These are phyloP conservation scores for Exophiala alcalophila DNA, from an alignment of 2,329 filamentous ascomycete genomes.

Conservation along the genomic window DNA sequence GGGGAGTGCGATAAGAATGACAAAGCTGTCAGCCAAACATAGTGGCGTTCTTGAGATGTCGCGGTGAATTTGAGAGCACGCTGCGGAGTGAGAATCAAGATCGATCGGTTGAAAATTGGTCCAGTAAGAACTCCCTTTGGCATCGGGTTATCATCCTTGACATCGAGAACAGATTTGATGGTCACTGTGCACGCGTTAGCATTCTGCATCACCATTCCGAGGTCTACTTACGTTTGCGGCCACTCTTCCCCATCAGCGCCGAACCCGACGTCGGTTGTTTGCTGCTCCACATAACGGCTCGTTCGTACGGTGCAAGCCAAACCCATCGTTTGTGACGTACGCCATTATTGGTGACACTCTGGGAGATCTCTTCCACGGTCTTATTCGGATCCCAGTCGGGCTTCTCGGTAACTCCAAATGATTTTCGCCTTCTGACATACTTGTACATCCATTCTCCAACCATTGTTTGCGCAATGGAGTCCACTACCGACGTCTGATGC, in stretches of 20 bases:
- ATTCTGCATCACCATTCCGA: constrained; percentile 18
- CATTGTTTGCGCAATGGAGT: constrained; percentile 97
- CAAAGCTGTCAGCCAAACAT: constrained; percentile 88
- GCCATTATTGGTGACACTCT: constrained; percentile 63
- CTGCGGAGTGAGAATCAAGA: constrained; percentile 89
- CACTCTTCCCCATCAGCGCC: constrained; percentile 88
- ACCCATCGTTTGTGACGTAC: constrained; percentile 93
- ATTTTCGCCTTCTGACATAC: constrained; percentile 63
- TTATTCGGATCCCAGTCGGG: constrained; percentile 54
- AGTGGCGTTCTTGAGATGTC: constrained; percentile 76
- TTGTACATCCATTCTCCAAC: constrained; percentile 70
- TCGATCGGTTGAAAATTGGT: constrained; percentile 80
- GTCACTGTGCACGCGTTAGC: constrained; percentile 59
- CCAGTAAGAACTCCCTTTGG: constrained; percentile 61
- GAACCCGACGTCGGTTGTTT: constrained; percentile 88
- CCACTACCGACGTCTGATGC: constrained; percentile 77
- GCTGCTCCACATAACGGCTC: constrained; percentile 95
- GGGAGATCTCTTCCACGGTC: constrained; percentile 64
- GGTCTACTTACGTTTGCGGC: constrained; percentile 76
- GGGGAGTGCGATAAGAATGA: constrained; percentile 92
- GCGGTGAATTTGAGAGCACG: constrained; percentile 95
- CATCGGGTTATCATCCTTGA: constrained; percentile 85
- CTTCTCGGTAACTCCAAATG: constrained; percentile 73
- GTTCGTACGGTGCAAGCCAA: constrained; percentile 95
- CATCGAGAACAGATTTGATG: constrained; percentile 95